A percentile compares a stretch with the other conserved stretches of the same genome.
Conservation (phyloP, 768 basidiomycete species). For the Termitomyces titanicus region DNA sequence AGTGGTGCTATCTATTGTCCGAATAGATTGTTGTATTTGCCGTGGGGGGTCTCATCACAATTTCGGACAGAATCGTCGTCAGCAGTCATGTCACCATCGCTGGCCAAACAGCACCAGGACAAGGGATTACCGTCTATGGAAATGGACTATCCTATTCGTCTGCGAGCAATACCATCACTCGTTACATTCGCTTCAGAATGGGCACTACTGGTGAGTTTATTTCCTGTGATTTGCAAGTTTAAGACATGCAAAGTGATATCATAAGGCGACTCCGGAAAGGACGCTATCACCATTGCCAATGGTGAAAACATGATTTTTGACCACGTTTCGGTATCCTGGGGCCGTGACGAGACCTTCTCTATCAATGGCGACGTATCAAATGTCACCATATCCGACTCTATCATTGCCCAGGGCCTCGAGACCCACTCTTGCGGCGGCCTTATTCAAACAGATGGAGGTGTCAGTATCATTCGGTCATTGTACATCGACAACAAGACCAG, state of each 20-base stretch:
- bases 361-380: conserved; percentile 35
- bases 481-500: conserved; percentile 35
- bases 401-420: conserved; percentile 33
- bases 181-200: conserved; percentile 23
- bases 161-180: conserved; percentile 23
- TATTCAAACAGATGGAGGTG: conserved; percentile 31
- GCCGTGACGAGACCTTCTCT: conserved; percentile 31
- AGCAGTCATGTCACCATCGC: conserved; percentile 28
- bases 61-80: conserved; percentile 26
- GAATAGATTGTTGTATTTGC: conserved; percentile 30
- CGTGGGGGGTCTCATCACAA: conserved; percentile 31
- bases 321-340: conserved; percentile 32
- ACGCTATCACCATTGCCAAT: conserved; percentile 30
- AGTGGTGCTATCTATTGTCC: not conserved
- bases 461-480: conserved; percentile 32
- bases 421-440: conserved; percentile 34
- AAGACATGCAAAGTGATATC: not conserved
- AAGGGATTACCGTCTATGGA: conserved; percentile 34
- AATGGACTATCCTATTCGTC: conserved; percentile 30
- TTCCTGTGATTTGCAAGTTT: not conserved
- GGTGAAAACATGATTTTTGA: conserved; percentile 34
- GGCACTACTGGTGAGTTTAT: conserved; percentile 21
- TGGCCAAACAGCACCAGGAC: conserved; percentile 34
- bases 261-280: conserved; percentile 29
- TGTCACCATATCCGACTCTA: conserved; percentile 32